These are phyloP conservation scores for Sclerotinia minor DNA, from an alignment of 2,329 filamentous ascomycete species.

Conservation along the genomic window DNA sequence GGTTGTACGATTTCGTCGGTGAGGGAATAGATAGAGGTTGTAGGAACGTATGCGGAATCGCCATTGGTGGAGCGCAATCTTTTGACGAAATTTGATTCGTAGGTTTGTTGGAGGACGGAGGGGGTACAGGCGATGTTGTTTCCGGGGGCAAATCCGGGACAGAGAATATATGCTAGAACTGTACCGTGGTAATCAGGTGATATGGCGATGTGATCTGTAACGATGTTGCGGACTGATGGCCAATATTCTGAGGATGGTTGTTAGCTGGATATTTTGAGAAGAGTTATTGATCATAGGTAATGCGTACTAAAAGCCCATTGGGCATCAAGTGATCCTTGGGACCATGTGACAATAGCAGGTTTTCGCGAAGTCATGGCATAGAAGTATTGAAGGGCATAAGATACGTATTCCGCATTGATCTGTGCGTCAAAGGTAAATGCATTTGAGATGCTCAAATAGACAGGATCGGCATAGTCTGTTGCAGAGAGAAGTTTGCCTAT, in stretches of 20 bases:
- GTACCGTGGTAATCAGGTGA: slow-evolving; percentile 56
- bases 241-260: slow-evolving; percentile 47
- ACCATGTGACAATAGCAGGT: slow-evolving; percentile 53
- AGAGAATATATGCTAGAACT: slow-evolving; percentile 41
- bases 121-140: slow-evolving; percentile 9
- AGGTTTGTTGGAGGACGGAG: slow-evolving; percentile 46
- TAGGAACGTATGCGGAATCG: slow-evolving; percentile 55
- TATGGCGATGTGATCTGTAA: slow-evolving; percentile 54
- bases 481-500: slow-evolving; percentile 51
- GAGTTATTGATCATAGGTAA: neutral
- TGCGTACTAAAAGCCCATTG: slow-evolving; percentile 55
- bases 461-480: slow-evolving; percentile 48
- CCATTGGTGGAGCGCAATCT: slow-evolving; percentile 48
- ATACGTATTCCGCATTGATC: slow-evolving; percentile 54
- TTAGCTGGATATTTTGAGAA: neutral
- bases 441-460: slow-evolving; percentile 57
- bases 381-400: slow-evolving; percentile 60
- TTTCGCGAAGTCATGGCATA: slow-evolving; percentile 43
- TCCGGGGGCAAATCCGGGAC: slow-evolving; percentile 25
- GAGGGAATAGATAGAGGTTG: slow-evolving; percentile 53
- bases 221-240: slow-evolving; percentile 49
- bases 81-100: slow-evolving; percentile 47
- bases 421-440: slow-evolving; percentile 51
- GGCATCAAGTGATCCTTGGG: slow-evolving; percentile 54
- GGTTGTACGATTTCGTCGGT: slow-evolving; percentile 55